Evolutionary conservation across 306 rosid genomes (phyloP), one percentile per base, ranked within the genome.

Genomic region (Oemleria cerasiformis): DNA sequence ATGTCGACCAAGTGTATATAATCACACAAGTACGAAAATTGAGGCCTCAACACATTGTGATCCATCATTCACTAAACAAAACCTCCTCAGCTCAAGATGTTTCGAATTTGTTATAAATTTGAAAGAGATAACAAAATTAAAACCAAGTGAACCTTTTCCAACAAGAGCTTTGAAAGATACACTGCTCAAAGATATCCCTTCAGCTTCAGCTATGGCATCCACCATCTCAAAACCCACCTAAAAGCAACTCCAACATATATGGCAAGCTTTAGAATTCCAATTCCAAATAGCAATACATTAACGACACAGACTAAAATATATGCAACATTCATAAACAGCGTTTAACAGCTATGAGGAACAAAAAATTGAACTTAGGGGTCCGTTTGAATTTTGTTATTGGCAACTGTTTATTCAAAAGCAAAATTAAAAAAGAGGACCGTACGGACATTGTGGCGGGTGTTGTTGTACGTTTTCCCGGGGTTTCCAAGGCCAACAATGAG

Each of bases 181-280:
- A 4, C 79, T 81, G 79, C 63, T 88, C 72, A 87, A 77, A 39
- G 91, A 74, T 65, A 91, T 91, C 76, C 96, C 94, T 83, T 91
- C 96, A 77, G 96, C 88, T 82, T 87, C 96, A 58, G 97, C 98
- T 51, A 93, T 86, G 66, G 88, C 41, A 81, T 94, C 96, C 82
- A 94, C 91, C 95, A 94, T 84, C 84, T 87, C 96, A 76, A 94
- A 91, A 44, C 98, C 98, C 84, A 91, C 94, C 98, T 93, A 73
- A 60, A 60, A 62, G 16, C 17, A 36, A 4, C 61, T 51, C 63
- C 72, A 38, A 45, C 21, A 13, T n/a, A 60, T 12, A 12, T 9
- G 8, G 30, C 17, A 15, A 58, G 55, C 25, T 38, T 38, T 17
- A 16, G 15, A 8, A 36, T 38, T 61, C 25, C 20, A 61, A 30